phyloP scores from a whole-genome alignment of 495 filamentous ascomycete species.

The Mycothermus thermophilus region DNA sequence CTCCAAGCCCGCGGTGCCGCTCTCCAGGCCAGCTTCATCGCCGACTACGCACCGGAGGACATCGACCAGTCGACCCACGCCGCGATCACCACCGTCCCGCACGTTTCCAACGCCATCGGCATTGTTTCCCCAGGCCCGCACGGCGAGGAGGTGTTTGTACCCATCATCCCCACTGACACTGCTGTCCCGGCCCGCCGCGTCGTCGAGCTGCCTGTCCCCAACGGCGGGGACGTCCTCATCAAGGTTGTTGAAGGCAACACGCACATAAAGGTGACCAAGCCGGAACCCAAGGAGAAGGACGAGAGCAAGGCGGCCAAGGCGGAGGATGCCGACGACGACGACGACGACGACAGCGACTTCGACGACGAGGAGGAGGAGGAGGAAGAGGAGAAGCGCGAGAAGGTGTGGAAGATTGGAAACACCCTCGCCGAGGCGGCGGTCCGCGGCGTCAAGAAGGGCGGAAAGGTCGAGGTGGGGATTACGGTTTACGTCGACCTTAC shows the following conservation, averaged over 20 bases:
- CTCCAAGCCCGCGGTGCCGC: slow-evolving; percentile 80
- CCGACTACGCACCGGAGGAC: slow-evolving; percentile 83
- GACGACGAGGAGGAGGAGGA: slow-evolving; percentile 63
- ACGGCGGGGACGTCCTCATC: slow-evolving; percentile 76
- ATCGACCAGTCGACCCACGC: slow-evolving; percentile 94
- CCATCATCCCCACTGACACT: slow-evolving; percentile 71
- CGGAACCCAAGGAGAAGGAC: slow-evolving; percentile 60
- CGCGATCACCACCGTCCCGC: slow-evolving; percentile 83
- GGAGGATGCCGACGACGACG: slow-evolving; percentile 35
- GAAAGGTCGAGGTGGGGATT: slow-evolving; percentile 85
- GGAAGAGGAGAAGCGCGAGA: slow-evolving; percentile 73
- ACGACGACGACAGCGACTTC: slow-evolving; percentile 41
- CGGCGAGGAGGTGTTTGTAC: slow-evolving; percentile 52
- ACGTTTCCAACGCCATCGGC: slow-evolving; percentile 77
- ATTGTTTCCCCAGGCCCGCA: slow-evolving; percentile 58
- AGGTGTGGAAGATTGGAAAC: slow-evolving; percentile 80
- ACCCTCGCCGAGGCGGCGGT: slow-evolving; percentile 78
- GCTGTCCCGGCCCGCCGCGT: slow-evolving; percentile 78
- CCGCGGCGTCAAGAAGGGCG: slow-evolving; percentile 69
- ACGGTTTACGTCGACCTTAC: slow-evolving; percentile 66
- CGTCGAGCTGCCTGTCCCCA: slow-evolving; percentile 57
- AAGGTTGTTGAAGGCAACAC: slow-evolving; percentile 73
- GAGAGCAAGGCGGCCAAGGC: slow-evolving; percentile 25
- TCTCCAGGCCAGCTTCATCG: slow-evolving; percentile 83
- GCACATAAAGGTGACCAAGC: slow-evolving; percentile 81